These are phyloP conservation scores for Didymella segeticola DNA, from an alignment of 2,329 filamentous ascomycete genomes.

Conservation along the genomic window DNA sequence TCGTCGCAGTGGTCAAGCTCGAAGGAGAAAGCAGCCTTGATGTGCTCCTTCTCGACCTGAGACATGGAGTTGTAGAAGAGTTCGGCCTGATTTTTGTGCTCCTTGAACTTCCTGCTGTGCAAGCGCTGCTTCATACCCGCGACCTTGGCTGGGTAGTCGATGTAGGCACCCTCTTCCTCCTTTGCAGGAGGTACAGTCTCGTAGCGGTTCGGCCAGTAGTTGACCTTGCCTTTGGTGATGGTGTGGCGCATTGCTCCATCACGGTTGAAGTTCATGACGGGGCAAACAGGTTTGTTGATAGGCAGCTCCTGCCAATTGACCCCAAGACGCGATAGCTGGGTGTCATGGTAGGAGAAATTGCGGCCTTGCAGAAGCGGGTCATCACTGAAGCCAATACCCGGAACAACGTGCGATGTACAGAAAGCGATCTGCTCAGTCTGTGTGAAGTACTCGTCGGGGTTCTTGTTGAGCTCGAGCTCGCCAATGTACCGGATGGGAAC, in stretches of 20 bases:
- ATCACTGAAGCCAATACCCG: conserved; percentile 77
- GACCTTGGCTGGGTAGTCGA: conserved; percentile 70
- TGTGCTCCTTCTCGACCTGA: conserved; percentile 68
- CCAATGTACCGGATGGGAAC: conserved; percentile 80
- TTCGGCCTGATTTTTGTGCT: conserved; percentile 79
- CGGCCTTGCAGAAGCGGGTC: conserved; percentile 77
- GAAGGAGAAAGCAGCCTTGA: conserved; percentile 68
- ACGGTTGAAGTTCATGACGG: conserved; percentile 77
- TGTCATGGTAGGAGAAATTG: conserved; percentile 72
- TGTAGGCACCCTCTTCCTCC: conserved; percentile 68
- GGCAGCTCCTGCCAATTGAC: conserved; percentile 79
- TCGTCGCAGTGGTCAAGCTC: conserved; percentile 86
- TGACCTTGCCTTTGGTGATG: conserved; percentile 75
- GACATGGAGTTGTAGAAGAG: conserved; percentile 83
- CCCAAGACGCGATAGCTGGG: conserved; percentile 73
- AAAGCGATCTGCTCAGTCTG: conserved; percentile 86
- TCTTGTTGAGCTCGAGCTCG: conserved; percentile 79
- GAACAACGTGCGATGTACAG: conserved; percentile 79
- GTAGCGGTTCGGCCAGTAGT: conserved; percentile 81
- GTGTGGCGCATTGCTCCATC: conserved; percentile 76
- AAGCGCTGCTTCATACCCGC: conserved; percentile 74
- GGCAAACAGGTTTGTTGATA: conserved; percentile 77
- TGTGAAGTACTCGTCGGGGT: conserved; percentile 81
- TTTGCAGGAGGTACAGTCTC: conserved; percentile 68
- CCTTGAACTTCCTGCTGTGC: conserved; percentile 75